These are phyloP conservation scores for Calcarisporium arbuscula DNA, from an alignment of 2,329 filamentous ascomycete genomes.

Conservation along the genomic window DNA sequence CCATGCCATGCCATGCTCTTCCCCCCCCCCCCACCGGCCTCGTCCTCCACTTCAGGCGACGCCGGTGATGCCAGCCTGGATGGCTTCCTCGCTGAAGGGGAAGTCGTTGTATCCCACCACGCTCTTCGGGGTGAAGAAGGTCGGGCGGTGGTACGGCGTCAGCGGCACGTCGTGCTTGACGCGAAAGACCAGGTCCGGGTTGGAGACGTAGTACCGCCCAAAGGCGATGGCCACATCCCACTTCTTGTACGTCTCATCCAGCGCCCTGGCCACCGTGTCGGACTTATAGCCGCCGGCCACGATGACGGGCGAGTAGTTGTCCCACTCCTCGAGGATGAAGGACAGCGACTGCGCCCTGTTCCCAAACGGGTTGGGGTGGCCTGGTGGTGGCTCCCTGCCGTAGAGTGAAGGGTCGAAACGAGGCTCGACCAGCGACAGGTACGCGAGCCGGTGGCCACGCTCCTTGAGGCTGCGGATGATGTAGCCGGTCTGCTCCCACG, in stretches of 20 bases:
- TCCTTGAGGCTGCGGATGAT: slow-evolving; percentile 19
- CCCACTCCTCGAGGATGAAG: slow-evolving; percentile 2
- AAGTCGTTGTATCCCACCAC: slow-evolving; percentile 9
- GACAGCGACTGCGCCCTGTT: neutral
- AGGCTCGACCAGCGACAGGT: slow-evolving; percentile 2
- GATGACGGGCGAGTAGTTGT: slow-evolving; percentile 15
- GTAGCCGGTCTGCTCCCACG: slow-evolving; percentile 22
- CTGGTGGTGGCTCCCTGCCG: neutral
- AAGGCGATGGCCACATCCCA: slow-evolving; percentile 16
- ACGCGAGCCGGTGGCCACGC: slow-evolving; percentile 1
- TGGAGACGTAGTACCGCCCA: slow-evolving; percentile 22
- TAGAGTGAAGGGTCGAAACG: neutral
- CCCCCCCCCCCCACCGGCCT: too few relatives aligned
- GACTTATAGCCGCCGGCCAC: slow-evolving; percentile 21
- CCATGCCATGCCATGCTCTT: too few relatives aligned
- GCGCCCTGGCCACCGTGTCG: slow-evolving; percentile 11
- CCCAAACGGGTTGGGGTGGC: neutral
- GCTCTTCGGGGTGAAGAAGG: slow-evolving; percentile 19
- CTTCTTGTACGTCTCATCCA: slow-evolving; percentile 13
- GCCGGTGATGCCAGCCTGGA: neutral
- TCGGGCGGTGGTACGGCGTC: slow-evolving; percentile 17
- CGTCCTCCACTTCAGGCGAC: neutral
- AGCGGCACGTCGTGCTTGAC: slow-evolving; percentile 18
- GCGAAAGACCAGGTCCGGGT: slow-evolving; percentile 22
- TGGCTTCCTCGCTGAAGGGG: slow-evolving; percentile 7